Percentiles rank a stretch among this genome's conserved stretches.
Conservation (phyloP, 2,329 filamentous ascomycete genomes). For the Intubia oerlemansii region DNA sequence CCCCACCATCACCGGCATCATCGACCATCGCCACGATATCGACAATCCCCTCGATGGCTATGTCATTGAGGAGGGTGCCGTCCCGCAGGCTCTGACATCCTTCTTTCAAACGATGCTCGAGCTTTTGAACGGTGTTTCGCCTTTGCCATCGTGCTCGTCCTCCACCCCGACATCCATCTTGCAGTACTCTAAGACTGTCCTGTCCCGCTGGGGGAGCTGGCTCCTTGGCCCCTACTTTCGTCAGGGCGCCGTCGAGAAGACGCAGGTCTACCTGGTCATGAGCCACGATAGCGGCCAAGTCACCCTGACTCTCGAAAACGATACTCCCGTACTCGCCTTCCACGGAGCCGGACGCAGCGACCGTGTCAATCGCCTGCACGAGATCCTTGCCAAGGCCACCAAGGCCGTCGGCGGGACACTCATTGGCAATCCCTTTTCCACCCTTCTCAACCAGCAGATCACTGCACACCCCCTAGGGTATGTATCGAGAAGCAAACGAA, state of each 20-base stretch:
- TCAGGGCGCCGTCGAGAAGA: slow-evolving; percentile 33
- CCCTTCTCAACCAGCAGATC: slow-evolving; percentile 32
- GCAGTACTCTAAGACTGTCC: slow-evolving; percentile 21
- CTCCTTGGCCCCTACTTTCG: slow-evolving; percentile 35
- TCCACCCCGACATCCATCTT: slow-evolving; percentile 12
- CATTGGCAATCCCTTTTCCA: slow-evolving; percentile 34
- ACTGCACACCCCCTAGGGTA: slow-evolving; percentile 46
- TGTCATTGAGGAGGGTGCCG: slow-evolving; percentile 40
- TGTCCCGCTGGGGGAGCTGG: slow-evolving; percentile 28
- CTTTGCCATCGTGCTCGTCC: too few species aligned
- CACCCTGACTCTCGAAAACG: slow-evolving; percentile 32
- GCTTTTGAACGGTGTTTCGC: slow-evolving; percentile 26
- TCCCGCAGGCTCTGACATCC: slow-evolving; percentile 32
- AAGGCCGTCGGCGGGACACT: slow-evolving; percentile 36
- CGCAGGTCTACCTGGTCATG: slow-evolving; percentile 45
- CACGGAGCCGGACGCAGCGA: slow-evolving; percentile 33
- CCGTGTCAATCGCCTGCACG: slow-evolving; percentile 30
- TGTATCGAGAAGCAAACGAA: too few species aligned
- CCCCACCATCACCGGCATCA: slow-evolving; percentile 40
- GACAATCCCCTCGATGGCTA: slow-evolving; percentile 37
- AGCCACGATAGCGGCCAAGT: slow-evolving; percentile 44
- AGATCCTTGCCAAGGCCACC: slow-evolving; percentile 30
- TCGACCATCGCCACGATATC: slow-evolving; percentile 32
- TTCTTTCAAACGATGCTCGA: slow-evolving; percentile 36
- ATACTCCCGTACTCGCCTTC: slow-evolving; percentile 38